These are phyloP conservation scores for Penicillium riverlandense DNA, from an alignment of 495 filamentous ascomycete genomes.

Conservation along the genomic window DNA sequence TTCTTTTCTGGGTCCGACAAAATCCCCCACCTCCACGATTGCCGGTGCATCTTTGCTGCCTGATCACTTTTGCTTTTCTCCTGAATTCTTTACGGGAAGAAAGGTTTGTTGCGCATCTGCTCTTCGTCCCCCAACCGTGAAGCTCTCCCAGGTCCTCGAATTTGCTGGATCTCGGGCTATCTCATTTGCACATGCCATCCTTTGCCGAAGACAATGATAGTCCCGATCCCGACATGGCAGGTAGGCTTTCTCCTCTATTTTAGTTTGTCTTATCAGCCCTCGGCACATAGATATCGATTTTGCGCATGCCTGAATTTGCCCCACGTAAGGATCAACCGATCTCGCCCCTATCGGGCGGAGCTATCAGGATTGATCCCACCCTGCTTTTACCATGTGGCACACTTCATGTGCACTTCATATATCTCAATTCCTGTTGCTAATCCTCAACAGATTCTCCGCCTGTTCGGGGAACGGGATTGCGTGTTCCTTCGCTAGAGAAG, in stretches of 20 bases:
- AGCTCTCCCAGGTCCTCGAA: background rate
- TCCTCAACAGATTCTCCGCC: constrained; percentile 18
- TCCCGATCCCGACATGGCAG: constrained; percentile 22
- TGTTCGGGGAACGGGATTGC: constrained; percentile 23
- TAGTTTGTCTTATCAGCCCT: background rate
- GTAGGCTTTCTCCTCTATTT: constrained; percentile 19
- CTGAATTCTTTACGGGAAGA: background rate
- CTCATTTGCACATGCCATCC: constrained; percentile 25
- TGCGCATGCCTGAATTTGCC: no score
- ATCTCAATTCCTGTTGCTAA: constrained; percentile 11
- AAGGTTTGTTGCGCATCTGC: constrained; percentile 2
- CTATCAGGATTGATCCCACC: background rate
- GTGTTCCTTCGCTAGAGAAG: constrained; percentile 19
- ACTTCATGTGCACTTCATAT: background rate
- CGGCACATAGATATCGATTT: no score
- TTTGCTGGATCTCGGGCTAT: background rate
- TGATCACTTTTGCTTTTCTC: background rate
- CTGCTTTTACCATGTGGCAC: background rate
- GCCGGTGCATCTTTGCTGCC: background rate
- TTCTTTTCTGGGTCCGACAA: constrained; percentile 8
- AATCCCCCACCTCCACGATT: constrained; percentile 9
- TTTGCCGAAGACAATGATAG: constrained; percentile 22
- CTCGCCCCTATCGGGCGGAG: no score
- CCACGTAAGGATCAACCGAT: no score
- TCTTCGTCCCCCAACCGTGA: constrained; percentile 1